phyloP scores from a whole-genome alignment of 1,284 basidiomycete species.

The Trichosporon ovoides region DNA sequence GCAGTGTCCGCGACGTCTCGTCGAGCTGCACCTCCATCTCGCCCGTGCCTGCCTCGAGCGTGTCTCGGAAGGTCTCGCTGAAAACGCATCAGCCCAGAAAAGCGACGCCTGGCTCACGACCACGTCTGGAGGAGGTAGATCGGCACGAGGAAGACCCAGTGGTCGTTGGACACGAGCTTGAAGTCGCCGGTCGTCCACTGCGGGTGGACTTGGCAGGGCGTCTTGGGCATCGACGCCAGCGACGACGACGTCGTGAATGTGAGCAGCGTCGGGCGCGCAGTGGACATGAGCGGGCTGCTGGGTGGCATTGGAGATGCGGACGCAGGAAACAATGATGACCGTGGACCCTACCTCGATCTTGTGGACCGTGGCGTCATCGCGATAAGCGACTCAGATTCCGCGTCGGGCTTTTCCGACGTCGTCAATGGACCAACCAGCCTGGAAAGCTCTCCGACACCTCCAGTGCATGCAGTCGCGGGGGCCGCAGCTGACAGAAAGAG shows the following conservation, averaged over 20 bases:
- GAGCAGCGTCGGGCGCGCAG: not conserved
- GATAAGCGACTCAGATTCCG: no score
- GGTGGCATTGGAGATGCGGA: no score
- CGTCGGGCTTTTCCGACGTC: no score
- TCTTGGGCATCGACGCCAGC: not conserved
- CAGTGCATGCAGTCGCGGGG: no score
- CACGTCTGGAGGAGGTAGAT: not conserved
- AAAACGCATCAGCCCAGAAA: not conserved
- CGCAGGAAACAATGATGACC: no score
- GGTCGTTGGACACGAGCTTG: not conserved
- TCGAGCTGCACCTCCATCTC: constrained; percentile 2
- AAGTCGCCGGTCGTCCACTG: constrained; percentile 1
- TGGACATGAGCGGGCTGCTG: no score
- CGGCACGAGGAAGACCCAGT: constrained; percentile 2
- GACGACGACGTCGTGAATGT: not conserved
- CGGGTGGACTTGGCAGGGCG: not conserved
- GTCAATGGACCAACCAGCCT: no score
- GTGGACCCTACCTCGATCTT: no score
- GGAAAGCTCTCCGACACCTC: no score
- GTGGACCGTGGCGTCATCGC: no score
- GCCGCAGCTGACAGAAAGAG: no score
- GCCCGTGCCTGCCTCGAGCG: not conserved
- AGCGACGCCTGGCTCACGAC: not conserved
- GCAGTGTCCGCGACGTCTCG: not conserved
- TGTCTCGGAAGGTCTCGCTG: not conserved